Conservation (phyloP, 495 filamentous ascomycete genomes). For the Penicillium coprophilum region DNA sequence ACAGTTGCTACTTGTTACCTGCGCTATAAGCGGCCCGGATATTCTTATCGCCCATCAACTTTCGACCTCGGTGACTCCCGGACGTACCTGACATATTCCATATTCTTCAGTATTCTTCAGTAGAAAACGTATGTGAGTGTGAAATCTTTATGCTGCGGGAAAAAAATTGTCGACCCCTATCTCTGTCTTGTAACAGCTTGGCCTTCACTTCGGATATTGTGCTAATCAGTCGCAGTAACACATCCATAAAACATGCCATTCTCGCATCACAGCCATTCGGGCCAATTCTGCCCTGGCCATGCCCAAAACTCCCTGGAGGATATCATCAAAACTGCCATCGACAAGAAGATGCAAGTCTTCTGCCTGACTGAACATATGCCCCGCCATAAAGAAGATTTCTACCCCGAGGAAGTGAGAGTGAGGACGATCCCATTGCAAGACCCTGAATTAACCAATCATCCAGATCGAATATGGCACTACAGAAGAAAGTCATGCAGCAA, state of each 20-base stretch:
- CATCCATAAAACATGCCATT: conserved; percentile 68
- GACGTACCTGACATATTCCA: background rate
- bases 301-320: conserved; percentile 81
- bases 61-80: background rate
- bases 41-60: conserved; percentile 23
- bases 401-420: conserved; percentile 81
- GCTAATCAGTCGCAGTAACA: conserved; percentile 13
- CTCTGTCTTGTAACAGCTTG: background rate
- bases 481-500: conserved; percentile 42
- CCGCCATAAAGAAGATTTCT: conserved; percentile 71
- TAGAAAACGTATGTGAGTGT: background rate
- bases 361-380: conserved; percentile 98
- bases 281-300: conserved; percentile 91
- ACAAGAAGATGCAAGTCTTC: conserved; percentile 73
- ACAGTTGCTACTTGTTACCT: background rate
- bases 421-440: background rate
- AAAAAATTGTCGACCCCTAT: background rate
- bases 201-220: background rate
- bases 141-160: no score
- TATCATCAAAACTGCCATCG: conserved; percentile 76
- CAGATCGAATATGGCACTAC: conserved; percentile 44
- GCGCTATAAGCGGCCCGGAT: conserved; percentile 5
- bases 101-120: background rate
- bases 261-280: conserved; percentile 98
- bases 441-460: conserved; percentile 2